phyloP scores from a whole-genome alignment of 2,329 filamentous ascomycete genomes.

The Cladophialophora psammophila region DNA sequence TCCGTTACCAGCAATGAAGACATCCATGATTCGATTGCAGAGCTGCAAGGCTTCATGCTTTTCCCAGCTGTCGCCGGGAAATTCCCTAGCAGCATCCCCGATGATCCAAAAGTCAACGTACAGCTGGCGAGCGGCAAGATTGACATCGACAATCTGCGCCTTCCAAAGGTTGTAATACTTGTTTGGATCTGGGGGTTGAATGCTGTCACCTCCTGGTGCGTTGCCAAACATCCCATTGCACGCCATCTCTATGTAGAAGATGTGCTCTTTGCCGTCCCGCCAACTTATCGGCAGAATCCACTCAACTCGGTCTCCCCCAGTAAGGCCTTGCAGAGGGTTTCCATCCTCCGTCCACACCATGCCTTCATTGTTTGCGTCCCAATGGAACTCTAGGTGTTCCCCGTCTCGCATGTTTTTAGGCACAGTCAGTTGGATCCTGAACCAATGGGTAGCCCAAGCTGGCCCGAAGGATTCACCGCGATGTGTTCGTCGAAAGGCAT shows the following conservation, averaged over 20 bases:
- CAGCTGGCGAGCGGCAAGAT: slow-evolving; percentile 81
- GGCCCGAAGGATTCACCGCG: slow-evolving; percentile 86
- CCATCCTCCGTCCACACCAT: slow-evolving; percentile 91
- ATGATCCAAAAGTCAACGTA: slow-evolving; percentile 97
- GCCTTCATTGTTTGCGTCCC: slow-evolving; percentile 95
- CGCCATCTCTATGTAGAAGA: slow-evolving; percentile 96
- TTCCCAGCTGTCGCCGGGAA: slow-evolving; percentile 86
- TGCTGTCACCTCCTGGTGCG: slow-evolving; percentile 79
- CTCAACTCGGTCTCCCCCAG: slow-evolving; percentile 86
- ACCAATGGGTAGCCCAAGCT: slow-evolving; percentile 98
- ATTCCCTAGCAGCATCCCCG: slow-evolving; percentile 87
- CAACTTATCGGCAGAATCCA: slow-evolving; percentile 87
- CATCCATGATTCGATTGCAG: slow-evolving; percentile 87
- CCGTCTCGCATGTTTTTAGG: slow-evolving; percentile 76
- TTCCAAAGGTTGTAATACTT: slow-evolving; percentile 76
- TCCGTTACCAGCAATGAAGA: slow-evolving; percentile 79
- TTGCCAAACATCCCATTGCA: slow-evolving; percentile 99
- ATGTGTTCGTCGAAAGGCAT: slow-evolving; percentile 76
- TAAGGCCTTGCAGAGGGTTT: slow-evolving; percentile 88
- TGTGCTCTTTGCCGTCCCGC: slow-evolving; percentile 84
- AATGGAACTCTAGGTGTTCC: slow-evolving; percentile 89
- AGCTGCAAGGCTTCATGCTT: slow-evolving; percentile 84
- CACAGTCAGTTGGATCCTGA: slow-evolving; percentile 80
- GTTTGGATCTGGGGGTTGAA: slow-evolving; percentile 88
- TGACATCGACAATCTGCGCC: slow-evolving; percentile 88